phyloP scores from a whole-genome alignment of 495 filamentous ascomycete genomes.

The Podospora appendiculata region DNA sequence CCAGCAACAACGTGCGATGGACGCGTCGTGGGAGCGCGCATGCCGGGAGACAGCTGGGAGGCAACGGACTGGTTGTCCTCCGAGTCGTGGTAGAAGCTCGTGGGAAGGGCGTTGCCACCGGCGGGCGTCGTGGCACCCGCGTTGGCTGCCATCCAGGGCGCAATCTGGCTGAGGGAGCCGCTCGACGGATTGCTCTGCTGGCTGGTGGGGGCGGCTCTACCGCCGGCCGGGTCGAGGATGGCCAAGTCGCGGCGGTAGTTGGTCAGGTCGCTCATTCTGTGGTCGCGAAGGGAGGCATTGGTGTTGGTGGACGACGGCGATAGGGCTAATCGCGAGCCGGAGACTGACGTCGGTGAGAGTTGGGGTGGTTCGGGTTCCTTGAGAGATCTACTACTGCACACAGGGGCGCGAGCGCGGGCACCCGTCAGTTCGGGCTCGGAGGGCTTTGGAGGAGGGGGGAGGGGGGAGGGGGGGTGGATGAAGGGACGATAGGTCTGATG shows the following conservation, averaged over 20 bases:
- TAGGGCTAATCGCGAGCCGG: conserved; percentile 33
- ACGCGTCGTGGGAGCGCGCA: conserved; percentile 57
- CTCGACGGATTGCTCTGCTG: conserved; percentile 45
- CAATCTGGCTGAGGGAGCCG: conserved; percentile 34
- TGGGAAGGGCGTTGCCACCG: conserved; percentile 23
- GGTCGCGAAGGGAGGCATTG: conserved; percentile 38
- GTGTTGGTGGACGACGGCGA: conserved; percentile 41
- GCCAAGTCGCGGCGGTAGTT: conserved; percentile 67
- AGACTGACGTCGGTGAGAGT: conserved; percentile 41
- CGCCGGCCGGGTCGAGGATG: conserved; percentile 53
- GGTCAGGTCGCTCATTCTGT: conserved; percentile 47
- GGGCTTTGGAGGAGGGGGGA: conserved; percentile 1
- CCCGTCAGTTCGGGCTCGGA: conserved; percentile 15
- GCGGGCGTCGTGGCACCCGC: conserved; percentile 24
- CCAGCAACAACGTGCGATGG: conserved; percentile 35
- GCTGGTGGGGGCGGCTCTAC: conserved; percentile 33
- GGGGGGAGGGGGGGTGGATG: background rate
- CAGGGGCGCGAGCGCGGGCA: conserved; percentile 18
- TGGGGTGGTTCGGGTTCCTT: conserved; percentile 39
- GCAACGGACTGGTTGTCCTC: conserved; percentile 50
- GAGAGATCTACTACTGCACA: conserved; percentile 9
- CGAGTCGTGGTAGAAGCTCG: conserved; percentile 59
- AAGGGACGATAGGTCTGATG: background rate
- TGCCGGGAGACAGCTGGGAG: conserved; percentile 57
- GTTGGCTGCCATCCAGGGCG: conserved; percentile 40